Conservation (phyloP, 768 basidiomycete genomes). For the Suillus luteus region DNA sequence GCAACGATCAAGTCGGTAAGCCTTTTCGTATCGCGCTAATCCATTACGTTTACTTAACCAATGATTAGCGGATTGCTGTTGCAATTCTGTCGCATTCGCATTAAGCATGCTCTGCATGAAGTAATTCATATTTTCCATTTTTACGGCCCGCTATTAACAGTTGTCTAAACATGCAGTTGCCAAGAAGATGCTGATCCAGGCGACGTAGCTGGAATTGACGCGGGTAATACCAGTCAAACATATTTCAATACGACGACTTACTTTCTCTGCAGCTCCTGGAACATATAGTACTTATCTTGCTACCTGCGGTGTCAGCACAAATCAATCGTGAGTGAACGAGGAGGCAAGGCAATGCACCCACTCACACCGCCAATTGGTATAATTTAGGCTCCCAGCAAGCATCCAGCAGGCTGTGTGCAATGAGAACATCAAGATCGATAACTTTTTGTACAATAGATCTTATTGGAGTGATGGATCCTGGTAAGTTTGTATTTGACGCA, state of each 20-base stretch:
- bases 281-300: conserved; percentile 22
- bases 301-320: conserved; percentile 3
- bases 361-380: background rate
- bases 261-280: conserved; percentile 17
- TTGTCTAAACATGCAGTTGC: conserved; percentile 14
- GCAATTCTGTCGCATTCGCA: conserved; percentile 25
- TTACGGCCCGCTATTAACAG: background rate
- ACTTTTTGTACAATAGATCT: conserved; percentile 12
- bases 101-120: conserved; percentile 31
- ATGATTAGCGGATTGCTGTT: conserved; percentile 21
- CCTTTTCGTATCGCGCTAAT: background rate
- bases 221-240: background rate
- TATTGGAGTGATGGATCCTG: conserved; percentile 23
- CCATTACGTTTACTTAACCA: background rate
- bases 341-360: background rate
- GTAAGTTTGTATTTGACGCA: conserved; percentile 12
- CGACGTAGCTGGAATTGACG: conserved; percentile 7
- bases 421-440: conserved; percentile 21
- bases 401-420: conserved; percentile 28
- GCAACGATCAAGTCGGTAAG: conserved; percentile 9
- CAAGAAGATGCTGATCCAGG: conserved; percentile 19
- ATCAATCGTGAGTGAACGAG: conserved; percentile 9
- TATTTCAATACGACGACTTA: background rate
- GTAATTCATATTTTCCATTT: conserved; percentile 9
- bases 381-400: conserved; percentile 15